Evolutionary conservation across 2,329 filamentous ascomycete species (phyloP).

Genomic region (Hortaea werneckii): DNA sequence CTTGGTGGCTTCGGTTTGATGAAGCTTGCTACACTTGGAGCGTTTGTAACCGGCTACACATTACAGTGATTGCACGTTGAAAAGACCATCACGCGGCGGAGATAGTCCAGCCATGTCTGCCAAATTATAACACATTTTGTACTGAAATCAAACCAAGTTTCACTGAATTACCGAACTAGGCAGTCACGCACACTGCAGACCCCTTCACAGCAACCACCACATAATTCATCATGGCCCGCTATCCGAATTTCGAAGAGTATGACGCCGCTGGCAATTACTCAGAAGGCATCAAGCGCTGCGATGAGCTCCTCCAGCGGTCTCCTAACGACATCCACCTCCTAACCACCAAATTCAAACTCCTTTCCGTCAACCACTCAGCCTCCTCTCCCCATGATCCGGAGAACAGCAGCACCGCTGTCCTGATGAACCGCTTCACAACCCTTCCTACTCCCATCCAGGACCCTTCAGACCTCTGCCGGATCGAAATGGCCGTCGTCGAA

Average conservation of each 20-base stretch:
- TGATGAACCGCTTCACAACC: slow-evolving; percentile 14
- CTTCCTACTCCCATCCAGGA: slow-evolving; percentile 17
- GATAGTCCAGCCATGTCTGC: no score
- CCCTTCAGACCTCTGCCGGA: slow-evolving; percentile 16
- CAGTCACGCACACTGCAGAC: neutral
- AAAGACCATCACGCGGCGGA: no score
- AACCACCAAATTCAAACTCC: slow-evolving; percentile 22
- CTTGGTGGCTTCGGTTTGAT: no score
- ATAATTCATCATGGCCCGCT: slow-evolving; percentile 20
- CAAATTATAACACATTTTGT: no score
- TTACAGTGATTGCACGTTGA: no score
- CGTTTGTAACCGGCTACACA: no score
- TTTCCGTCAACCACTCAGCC: slow-evolving; percentile 13
- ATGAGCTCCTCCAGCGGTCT: slow-evolving; percentile 21
- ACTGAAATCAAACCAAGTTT: no score
- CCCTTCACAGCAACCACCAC: neutral
- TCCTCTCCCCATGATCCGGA: slow-evolving; percentile 2
- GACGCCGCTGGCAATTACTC: slow-evolving; percentile 15
- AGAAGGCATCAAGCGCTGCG: slow-evolving; percentile 24
- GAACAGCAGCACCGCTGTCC: slow-evolving; percentile 11
- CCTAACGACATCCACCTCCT: slow-evolving; percentile 21
- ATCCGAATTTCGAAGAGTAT: slow-evolving; percentile 25
- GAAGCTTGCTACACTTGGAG: no score
- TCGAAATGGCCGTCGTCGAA: slow-evolving; percentile 21
- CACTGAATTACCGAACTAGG: neutral